A percentile compares a stretch with the other conserved stretches of the same genome.
Evolutionary conservation across 306 rosid genomes (phyloP).

Genomic region (Vigna radiata): DNA sequence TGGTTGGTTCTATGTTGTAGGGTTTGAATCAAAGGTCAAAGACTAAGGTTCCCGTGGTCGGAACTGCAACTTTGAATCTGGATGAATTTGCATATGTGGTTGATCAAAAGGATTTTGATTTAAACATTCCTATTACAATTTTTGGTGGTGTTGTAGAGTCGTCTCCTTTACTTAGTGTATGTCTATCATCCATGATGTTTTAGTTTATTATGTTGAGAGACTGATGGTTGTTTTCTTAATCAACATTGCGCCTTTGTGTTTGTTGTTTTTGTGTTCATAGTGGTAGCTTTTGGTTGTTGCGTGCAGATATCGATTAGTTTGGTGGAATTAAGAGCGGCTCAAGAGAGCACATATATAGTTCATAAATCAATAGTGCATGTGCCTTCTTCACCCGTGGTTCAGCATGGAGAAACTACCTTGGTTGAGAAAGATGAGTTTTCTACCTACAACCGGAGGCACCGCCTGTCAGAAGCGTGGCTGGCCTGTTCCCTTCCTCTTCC

Average conservation of each 20-base stretch:
- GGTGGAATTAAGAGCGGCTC: conserved; percentile 76
- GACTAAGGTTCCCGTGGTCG: conserved; percentile 72
- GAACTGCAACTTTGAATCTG: conserved; percentile 82
- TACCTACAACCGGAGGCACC: conserved; percentile 56
- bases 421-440: conserved; percentile 90
- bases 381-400: conserved; percentile 56
- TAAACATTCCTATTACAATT: conserved; percentile 69
- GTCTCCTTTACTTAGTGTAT: conserved; percentile 71
- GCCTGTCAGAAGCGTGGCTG: too few relatives aligned
- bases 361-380: conserved; percentile 59
- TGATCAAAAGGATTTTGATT: conserved; percentile 77
- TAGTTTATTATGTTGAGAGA: neutral
- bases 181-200: conserved; percentile 31
- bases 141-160: conserved; percentile 63
- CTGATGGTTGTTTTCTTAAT: neutral
- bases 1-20: conserved; percentile 49
- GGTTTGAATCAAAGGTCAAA: conserved; percentile 80
- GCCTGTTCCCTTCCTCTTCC: too few relatives aligned
- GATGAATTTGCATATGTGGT: conserved; percentile 77
- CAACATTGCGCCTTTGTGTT: conserved; percentile 4
- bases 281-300: conserved; percentile 32
- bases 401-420: conserved; percentile 59
- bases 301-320: conserved; percentile 79
- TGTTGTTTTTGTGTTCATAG: conserved; percentile 10
- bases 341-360: conserved; percentile 68